These are phyloP conservation scores for Sarocladium kiliense DNA, from an alignment of 2,329 filamentous ascomycete species.

Conservation along the genomic window DNA sequence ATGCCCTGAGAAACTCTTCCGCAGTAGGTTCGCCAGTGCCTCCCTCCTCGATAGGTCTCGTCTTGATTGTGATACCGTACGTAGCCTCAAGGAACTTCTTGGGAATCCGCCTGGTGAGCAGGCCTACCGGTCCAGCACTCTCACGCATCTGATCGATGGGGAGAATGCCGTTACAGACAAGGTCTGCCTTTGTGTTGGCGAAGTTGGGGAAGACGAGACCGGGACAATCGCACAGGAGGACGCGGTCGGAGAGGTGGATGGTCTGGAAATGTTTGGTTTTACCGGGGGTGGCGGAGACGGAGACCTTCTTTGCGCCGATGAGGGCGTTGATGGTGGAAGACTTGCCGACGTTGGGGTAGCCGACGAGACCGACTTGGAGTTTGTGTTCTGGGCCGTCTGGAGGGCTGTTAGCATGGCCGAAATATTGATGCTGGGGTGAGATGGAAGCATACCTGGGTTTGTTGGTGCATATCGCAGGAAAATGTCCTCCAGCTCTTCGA, in stretches of 20 bases:
- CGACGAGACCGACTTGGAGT: slow-evolving; percentile 86
- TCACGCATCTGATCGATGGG: slow-evolving; percentile 86
- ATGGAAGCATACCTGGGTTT: slow-evolving; percentile 38
- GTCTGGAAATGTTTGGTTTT: slow-evolving; percentile 99
- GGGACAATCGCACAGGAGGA: slow-evolving; percentile 94
- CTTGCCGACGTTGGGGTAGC: slow-evolving; percentile 98
- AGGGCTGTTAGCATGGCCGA: slow-evolving; percentile 12
- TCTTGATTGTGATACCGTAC: slow-evolving; percentile 87
- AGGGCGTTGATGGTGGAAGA: slow-evolving; percentile 98
- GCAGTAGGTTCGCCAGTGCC: slow-evolving; percentile 83
- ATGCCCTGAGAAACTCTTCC: slow-evolving; percentile 78
- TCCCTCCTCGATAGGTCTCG: slow-evolving; percentile 79
- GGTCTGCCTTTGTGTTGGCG: slow-evolving; percentile 89
- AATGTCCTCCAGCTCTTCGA: slow-evolving; percentile 85
- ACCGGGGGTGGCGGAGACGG: slow-evolving; percentile 91
- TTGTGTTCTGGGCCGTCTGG: slow-evolving; percentile 51
- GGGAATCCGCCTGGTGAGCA: slow-evolving; percentile 82
- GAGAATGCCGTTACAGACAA: slow-evolving; percentile 91
- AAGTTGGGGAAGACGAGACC: slow-evolving; percentile 99
- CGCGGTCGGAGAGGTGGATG: slow-evolving; percentile 83
- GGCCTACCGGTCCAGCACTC: slow-evolving; percentile 80
- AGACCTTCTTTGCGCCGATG: slow-evolving; percentile 98
- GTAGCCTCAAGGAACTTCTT: slow-evolving; percentile 84
- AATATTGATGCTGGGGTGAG: not conserved
- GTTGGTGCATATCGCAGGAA: slow-evolving; percentile 69